Conservation (phyloP, 2,329 filamentous ascomycete genomes). For the Cladophialophora immunda region DNA sequence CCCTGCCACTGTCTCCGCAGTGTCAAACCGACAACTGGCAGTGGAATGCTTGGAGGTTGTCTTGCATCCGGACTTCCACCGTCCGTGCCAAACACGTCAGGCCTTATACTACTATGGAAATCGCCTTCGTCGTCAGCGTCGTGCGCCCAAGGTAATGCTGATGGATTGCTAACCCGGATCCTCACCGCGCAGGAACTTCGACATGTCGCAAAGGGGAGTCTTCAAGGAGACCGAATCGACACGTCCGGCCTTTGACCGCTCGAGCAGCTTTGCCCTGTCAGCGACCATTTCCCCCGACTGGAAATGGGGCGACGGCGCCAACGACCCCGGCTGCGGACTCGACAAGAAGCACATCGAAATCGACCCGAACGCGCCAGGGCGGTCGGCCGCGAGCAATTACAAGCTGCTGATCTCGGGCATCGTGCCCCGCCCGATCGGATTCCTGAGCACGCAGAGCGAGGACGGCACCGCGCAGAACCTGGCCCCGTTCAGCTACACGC, state of each 20-base stretch:
- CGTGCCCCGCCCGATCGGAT: constrained; percentile 80
- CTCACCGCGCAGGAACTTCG: too few relatives aligned
- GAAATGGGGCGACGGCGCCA: constrained; percentile 6
- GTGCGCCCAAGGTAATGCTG: too few relatives aligned
- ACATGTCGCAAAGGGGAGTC: background rate
- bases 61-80: too few relatives aligned
- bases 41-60: too few relatives aligned
- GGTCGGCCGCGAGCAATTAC: constrained; percentile 79
- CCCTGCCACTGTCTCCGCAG: too few relatives aligned
- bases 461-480: constrained; percentile 78
- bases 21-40: too few relatives aligned
- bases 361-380: constrained; percentile 75
- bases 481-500: constrained; percentile 87
- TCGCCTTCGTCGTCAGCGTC: too few relatives aligned
- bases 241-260: constrained; percentile 4
- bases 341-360: constrained; percentile 31
- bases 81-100: too few relatives aligned
- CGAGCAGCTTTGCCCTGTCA: background rate
- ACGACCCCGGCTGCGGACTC: background rate
- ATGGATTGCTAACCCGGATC: too few relatives aligned
- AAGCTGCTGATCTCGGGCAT: constrained; percentile 87
- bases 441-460: constrained; percentile 64
- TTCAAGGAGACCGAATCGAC: constrained; percentile 11
- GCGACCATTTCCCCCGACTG: background rate
- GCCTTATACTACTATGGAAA: too few relatives aligned